Conservation (phyloP, 1,284 basidiomycete genomes). For the Pisolithus thermaeus region DNA sequence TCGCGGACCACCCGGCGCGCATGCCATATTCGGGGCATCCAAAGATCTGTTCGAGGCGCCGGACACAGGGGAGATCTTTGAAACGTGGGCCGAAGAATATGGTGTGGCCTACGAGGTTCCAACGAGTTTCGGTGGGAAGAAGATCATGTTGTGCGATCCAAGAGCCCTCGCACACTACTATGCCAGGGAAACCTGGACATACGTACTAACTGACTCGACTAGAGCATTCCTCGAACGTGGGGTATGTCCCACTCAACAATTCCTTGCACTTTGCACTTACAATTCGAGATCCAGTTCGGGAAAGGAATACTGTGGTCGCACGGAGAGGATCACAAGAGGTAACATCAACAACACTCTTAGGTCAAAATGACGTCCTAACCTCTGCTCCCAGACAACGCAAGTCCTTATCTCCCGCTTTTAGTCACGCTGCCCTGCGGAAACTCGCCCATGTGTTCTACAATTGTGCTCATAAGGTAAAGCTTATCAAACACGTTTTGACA, state of each 20-base stretch:
- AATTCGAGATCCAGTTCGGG: neutral
- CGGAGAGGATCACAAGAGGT: conserved; percentile 6
- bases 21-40: conserved; percentile 23
- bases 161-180: conserved; percentile 35
- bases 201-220: conserved; percentile 1
- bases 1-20: conserved; percentile 12
- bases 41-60: conserved; percentile 8
- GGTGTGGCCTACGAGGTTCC: conserved; percentile 44
- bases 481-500: conserved; percentile 36
- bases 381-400: conserved; percentile 26
- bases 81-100: conserved; percentile 39
- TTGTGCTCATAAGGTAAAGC: conserved; percentile 17
- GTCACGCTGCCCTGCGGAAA: too few relatives aligned
- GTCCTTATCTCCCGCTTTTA: too few relatives aligned
- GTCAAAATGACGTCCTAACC: neutral
- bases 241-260: conserved; percentile 23
- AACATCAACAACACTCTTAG: too few relatives aligned
- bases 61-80: conserved; percentile 19
- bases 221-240: conserved; percentile 4
- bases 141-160: conserved; percentile 46
- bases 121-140: conserved; percentile 33
- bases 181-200: too few relatives aligned
- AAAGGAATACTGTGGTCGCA: conserved; percentile 3
- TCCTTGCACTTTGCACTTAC: neutral
- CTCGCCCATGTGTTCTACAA: too few relatives aligned